phyloP scores from a whole-genome alignment of 257 asterid genomes.

The Henckelia pumila region DNA sequence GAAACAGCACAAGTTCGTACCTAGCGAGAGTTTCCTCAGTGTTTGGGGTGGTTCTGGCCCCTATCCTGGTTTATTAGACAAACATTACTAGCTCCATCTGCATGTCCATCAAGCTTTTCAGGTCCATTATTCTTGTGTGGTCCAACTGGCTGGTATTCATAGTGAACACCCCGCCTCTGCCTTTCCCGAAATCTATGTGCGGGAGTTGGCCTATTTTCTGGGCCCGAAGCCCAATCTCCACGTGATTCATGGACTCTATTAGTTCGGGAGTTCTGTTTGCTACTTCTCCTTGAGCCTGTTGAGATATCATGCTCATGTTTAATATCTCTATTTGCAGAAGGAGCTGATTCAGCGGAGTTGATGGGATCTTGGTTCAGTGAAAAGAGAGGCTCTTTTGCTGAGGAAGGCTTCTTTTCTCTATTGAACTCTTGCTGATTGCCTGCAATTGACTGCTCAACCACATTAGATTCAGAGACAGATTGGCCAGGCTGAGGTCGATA shows the following conservation, averaged over 20 bases:
- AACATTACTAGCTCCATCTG: constrained; percentile 40
- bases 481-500: constrained; percentile 30
- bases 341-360: constrained; percentile 38
- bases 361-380: constrained; percentile 50
- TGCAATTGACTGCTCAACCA: constrained; percentile 25
- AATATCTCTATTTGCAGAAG: constrained; percentile 28
- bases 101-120: constrained; percentile 42
- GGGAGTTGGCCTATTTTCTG: constrained; percentile 40
- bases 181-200: constrained; percentile 48
- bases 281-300: constrained; percentile 46
- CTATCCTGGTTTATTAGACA: constrained; percentile 60
- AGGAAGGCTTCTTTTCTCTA: constrained; percentile 47
- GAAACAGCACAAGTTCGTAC: constrained; percentile 44
- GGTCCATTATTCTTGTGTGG: constrained; percentile 44
- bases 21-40: constrained; percentile 57
- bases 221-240: constrained; percentile 54
- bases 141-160: constrained; percentile 85
- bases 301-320: constrained; percentile 41
- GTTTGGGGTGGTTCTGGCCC: constrained; percentile 54
- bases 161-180: constrained; percentile 53
- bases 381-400: constrained; percentile 44
- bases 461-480: constrained; percentile 31
- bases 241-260: constrained; percentile 52
- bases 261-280: constrained; percentile 50
- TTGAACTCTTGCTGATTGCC: constrained; percentile 42